Conservation (phyloP, 1,284 basidiomycete genomes). For the Irpex sp. region DNA sequence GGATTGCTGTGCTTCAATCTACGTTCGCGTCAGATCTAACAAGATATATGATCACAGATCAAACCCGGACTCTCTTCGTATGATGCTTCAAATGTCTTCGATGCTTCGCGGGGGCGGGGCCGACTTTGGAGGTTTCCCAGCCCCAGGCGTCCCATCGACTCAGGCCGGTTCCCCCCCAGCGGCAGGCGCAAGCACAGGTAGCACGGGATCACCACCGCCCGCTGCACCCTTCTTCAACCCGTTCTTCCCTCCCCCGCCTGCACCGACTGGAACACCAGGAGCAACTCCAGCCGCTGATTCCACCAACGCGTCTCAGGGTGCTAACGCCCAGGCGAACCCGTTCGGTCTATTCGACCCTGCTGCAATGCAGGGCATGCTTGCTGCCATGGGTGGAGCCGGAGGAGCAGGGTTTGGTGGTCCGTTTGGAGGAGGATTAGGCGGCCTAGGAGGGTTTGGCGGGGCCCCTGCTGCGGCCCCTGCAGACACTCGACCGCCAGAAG, state of each 20-base stretch:
- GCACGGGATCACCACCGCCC: constrained; percentile 16
- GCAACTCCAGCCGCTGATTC: constrained; percentile 16
- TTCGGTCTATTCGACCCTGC: constrained; percentile 37
- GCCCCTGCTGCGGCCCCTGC: constrained; percentile 42
- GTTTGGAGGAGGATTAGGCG: constrained; percentile 20
- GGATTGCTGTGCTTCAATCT: constrained; percentile 21
- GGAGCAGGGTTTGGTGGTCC: constrained; percentile 32
- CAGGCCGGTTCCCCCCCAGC: constrained; percentile 4
- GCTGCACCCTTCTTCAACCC: constrained; percentile 20
- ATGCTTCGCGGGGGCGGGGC: constrained; percentile 43
- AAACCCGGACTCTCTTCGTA: constrained; percentile 73
- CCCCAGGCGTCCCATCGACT: constrained; percentile 48
- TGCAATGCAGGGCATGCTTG: constrained; percentile 48
- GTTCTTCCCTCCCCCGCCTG: constrained; percentile 17
- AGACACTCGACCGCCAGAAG: constrained; percentile 78
- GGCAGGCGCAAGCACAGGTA: constrained; percentile 6
- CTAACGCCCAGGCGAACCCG: constrained; percentile 2
- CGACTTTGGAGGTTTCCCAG: constrained; percentile 42
- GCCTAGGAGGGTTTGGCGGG: constrained; percentile 13
- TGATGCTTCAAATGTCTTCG: constrained; percentile 80
- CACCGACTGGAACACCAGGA: constrained; percentile 17
- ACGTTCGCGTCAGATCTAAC: background rate
- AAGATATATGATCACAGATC: constrained; percentile 38
- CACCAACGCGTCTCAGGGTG: constrained; percentile 6
- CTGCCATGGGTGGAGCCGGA: constrained; percentile 27